Base-by-base conservation (phyloP, 2,329 filamentous ascomycete genomes). In the Microdochium paspali region DNA sequence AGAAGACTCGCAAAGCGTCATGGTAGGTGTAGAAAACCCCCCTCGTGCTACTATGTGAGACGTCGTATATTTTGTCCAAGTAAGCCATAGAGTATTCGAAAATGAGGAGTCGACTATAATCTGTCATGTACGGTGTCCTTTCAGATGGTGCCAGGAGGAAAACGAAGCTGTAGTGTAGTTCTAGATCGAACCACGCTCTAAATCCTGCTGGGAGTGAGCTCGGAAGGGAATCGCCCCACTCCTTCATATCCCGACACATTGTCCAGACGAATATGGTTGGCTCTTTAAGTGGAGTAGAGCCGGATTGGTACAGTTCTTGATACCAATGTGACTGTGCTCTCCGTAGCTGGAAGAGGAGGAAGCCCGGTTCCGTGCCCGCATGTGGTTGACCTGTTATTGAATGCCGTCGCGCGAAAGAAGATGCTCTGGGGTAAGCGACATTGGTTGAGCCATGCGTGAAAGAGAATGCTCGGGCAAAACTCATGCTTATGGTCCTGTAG, bases 41-140 rank as follows among this genome's bases (percentile, higher is more conserved):
- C 50, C 81, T 76, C 26, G 71, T 66, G 3, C 76, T 63, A 54
- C 78, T 74, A 49, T 76, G 75, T 23, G 86, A 75, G 43, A 89
- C 76, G 4, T 80, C 77, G 56, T 86, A 77, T 52, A 95, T 80
- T 50, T 81, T 79, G 50, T 86, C 77, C 44, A 93, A 78, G 59
- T 93, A 96, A n/a, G 84, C 78, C 54, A 91, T 81, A 53, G 84
- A 84, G 58, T 93, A 84, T 61, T 95, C 89, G 61, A 95, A 95
- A 35, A 95, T 87, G 23, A 95, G 72, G 25, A 82, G 73, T 51
- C 89, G 86, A 31, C 84, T 85, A 60, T 91, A 89, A 43, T 88
- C 79, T 3, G 81, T 84, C 45, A 90, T 81, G 21, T 78, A 72
- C 0, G 87, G 86, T 3, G 86, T 81, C 43, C 85, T 76, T 1